Evolutionary conservation across 2,329 filamentous ascomycete species (phyloP).

Genomic region (Fusarium dimerum): DNA sequence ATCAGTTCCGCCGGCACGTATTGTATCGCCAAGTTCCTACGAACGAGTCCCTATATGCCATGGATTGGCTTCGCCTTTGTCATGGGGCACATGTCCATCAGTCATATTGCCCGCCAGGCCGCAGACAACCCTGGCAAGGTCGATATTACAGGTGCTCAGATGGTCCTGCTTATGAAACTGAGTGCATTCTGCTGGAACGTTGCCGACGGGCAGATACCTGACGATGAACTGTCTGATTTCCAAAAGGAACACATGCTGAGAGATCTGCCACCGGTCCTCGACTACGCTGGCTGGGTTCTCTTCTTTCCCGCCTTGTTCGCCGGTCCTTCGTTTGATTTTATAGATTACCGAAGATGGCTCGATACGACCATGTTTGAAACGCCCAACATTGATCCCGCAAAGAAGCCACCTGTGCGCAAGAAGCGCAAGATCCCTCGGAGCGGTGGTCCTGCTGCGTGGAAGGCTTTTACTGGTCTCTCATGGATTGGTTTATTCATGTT

Average conservation of each 20-base stretch:
- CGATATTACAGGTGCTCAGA: constrained; percentile 94
- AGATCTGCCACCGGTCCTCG: constrained; percentile 72
- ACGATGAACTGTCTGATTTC: constrained; percentile 77
- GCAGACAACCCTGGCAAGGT: constrained; percentile 64
- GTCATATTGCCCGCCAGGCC: constrained; percentile 80
- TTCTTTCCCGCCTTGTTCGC: constrained; percentile 93
- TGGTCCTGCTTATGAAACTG: constrained; percentile 98
- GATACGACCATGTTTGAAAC: constrained; percentile 94
- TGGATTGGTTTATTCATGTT: constrained; percentile 83
- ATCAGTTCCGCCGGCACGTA: constrained; percentile 82
- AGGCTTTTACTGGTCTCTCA: constrained; percentile 68
- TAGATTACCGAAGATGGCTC: constrained; percentile 89
- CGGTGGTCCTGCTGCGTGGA: constrained; percentile 78
- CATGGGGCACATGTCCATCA: constrained; percentile 94
- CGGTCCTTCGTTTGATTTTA: constrained; percentile 92
- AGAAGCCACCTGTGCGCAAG: constrained; percentile 82
- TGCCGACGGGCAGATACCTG: constrained; percentile 82
- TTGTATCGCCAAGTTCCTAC: constrained; percentile 77
- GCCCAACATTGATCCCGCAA: constrained; percentile 76
- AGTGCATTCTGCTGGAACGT: constrained; percentile 98
- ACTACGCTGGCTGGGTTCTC: constrained; percentile 87
- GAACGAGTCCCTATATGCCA: constrained; percentile 87
- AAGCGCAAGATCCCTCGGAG: constrained; percentile 92
- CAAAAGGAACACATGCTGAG: constrained; percentile 81
- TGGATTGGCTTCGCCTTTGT: constrained; percentile 93